Evolutionary conservation across 2,329 filamentous ascomycete genomes (phyloP).

Genomic region (Xylaria polymorpha): DNA sequence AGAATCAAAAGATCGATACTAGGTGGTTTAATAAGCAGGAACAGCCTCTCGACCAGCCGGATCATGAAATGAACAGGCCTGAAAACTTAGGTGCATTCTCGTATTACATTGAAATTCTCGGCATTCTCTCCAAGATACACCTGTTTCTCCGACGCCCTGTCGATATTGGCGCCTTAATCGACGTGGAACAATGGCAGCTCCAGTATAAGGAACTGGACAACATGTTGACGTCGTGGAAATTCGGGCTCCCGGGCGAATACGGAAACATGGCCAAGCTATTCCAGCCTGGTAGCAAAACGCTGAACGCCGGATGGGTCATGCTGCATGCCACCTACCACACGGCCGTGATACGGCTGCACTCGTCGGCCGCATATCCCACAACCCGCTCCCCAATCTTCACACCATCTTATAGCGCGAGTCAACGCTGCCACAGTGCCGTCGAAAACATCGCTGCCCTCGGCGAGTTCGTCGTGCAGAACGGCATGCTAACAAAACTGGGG

Average conservation of each 20-base stretch:
- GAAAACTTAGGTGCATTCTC: constrained; percentile 89
- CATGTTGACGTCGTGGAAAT: constrained; percentile 84
- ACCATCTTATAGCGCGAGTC: constrained; percentile 85
- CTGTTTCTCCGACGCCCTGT: constrained; percentile 89
- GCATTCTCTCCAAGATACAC: constrained; percentile 88
- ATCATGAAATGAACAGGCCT: constrained; percentile 74
- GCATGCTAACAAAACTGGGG: constrained; percentile 81
- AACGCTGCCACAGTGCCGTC: constrained; percentile 84
- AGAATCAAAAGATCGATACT: constrained; percentile 86
- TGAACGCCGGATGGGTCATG: constrained; percentile 90
- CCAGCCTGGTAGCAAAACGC: constrained; percentile 73
- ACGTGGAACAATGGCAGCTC: constrained; percentile 90
- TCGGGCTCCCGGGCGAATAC: constrained; percentile 83
- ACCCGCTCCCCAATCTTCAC: constrained; percentile 90
- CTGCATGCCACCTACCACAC: constrained; percentile 91
- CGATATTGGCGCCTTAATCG: constrained; percentile 83
- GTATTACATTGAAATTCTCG: constrained; percentile 90
- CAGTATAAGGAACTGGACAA: constrained; percentile 87
- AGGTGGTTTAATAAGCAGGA: constrained; percentile 77
- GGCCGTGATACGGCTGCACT: constrained; percentile 89
- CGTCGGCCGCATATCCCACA: constrained; percentile 91
- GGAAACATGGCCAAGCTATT: constrained; percentile 85
- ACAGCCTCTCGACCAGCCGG: constrained; percentile 57
- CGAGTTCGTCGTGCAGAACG: constrained; percentile 80
- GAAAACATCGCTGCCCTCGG: constrained; percentile 83